phyloP scores from a whole-genome alignment of 1,139 yeast species.

The Pichia sp. region DNA sequence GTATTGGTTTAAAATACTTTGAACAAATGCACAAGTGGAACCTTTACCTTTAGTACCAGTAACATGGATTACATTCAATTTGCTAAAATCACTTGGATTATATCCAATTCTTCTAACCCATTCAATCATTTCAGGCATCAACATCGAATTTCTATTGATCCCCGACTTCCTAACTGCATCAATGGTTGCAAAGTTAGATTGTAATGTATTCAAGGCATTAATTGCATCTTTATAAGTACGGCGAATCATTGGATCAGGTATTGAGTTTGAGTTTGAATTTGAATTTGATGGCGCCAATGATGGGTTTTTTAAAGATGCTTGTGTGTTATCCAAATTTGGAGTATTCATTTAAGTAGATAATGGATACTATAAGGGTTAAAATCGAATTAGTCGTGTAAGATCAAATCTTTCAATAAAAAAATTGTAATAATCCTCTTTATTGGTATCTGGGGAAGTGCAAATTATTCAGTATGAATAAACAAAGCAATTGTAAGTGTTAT shows the following conservation, averaged over 20 bases:
- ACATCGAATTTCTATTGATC: slow-evolving; percentile 46
- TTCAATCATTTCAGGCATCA: slow-evolving; percentile 83
- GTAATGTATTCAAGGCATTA: slow-evolving; percentile 73
- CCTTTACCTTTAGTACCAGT: slow-evolving; percentile 99
- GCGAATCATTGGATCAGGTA: slow-evolving; percentile 16
- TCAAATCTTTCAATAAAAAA: too few relatives aligned
- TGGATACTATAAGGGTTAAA: too few relatives aligned
- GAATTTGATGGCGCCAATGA: neutral
- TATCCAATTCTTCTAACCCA: slow-evolving; percentile 89
- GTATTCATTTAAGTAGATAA: neutral
- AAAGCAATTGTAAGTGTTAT: too few relatives aligned
- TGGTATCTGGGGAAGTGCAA: too few relatives aligned
- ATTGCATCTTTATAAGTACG: slow-evolving; percentile 58
- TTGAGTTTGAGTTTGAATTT: too few relatives aligned
- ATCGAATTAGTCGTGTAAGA: too few relatives aligned
- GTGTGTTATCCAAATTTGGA: neutral
- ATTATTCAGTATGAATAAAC: too few relatives aligned
- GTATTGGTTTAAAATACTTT: slow-evolving; percentile 69
- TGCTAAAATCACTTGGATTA: slow-evolving; percentile 57
- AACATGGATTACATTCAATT: slow-evolving; percentile 74
- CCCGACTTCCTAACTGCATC: slow-evolving; percentile 76
- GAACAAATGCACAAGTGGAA: slow-evolving; percentile 91
- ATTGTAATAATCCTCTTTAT: too few relatives aligned
- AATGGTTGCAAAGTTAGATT: slow-evolving; percentile 84
- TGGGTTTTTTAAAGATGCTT: neutral